Conservation (phyloP, 2,329 filamentous ascomycete genomes). For the Sarocladiaceae sp. region DNA sequence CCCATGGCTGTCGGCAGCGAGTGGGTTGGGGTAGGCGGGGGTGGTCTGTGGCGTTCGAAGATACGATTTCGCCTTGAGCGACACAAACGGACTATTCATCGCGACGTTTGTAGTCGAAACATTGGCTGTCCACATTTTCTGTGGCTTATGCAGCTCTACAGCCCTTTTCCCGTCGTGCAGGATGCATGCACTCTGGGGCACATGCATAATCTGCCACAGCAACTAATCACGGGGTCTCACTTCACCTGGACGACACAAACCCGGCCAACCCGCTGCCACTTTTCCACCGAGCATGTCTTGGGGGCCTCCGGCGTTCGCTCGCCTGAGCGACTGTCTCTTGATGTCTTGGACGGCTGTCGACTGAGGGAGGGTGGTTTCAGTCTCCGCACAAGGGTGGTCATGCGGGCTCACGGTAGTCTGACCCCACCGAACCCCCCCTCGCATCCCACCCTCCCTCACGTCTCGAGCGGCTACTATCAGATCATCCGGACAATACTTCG, state of each 20-base stretch:
- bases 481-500: conserved; percentile 10
- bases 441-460: neutral
- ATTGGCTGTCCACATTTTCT: neutral
- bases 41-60: neutral
- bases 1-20: neutral
- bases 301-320: neutral
- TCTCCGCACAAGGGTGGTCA: conserved; percentile 1
- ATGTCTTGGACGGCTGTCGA: neutral
- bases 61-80: too few relatives aligned
- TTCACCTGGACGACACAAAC: neutral
- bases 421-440: conserved; percentile 9
- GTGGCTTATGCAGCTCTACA: neutral
- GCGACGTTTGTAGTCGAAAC: conserved; percentile 5
- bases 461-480: neutral
- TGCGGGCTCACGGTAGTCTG: conserved; percentile 6
- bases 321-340: neutral
- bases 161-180: neutral
- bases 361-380: neutral
- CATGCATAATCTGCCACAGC: conserved; percentile 7
- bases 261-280: neutral
- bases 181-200: conserved; percentile 8
- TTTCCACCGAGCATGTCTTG: neutral
- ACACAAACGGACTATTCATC: too few relatives aligned
- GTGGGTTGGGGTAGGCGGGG: neutral
- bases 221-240: conserved; percentile 5